These are phyloP conservation scores for Passalora sequoiae DNA, from an alignment of 2,329 filamentous ascomycete species.

Conservation along the genomic window DNA sequence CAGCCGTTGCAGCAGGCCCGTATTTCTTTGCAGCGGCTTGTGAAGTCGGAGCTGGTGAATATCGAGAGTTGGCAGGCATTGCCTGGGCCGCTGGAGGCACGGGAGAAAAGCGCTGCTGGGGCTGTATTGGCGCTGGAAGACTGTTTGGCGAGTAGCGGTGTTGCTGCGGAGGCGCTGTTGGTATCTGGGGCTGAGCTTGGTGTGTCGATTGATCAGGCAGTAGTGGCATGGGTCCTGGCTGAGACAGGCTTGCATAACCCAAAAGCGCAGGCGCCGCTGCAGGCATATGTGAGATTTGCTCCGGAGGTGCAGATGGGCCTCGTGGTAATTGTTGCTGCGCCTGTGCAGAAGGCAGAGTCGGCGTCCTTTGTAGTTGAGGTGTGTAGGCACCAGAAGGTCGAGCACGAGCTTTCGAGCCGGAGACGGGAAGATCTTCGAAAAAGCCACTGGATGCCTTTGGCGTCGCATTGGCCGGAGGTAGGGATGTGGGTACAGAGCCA, in stretches of 20 bases:
- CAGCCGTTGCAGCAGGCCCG: conserved; percentile 33
- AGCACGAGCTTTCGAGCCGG: conserved; percentile 36
- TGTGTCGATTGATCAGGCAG: conserved; percentile 36
- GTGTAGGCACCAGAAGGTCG: conserved; percentile 28
- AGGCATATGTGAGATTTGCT: conserved; percentile 18
- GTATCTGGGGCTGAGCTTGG: conserved; percentile 9
- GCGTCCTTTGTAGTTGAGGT: conserved; percentile 19
- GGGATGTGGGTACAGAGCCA: conserved; percentile 24
- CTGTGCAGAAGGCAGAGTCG: conserved; percentile 13
- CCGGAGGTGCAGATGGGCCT: conserved; percentile 15
- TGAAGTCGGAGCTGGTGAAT: conserved; percentile 54
- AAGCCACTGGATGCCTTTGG: conserved; percentile 38
- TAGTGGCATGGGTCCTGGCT: conserved; percentile 39
- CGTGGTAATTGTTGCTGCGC: conserved; percentile 12
- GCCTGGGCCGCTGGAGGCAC: conserved; percentile 35
- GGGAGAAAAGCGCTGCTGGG: conserved; percentile 22
- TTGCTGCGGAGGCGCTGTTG: conserved; percentile 16
- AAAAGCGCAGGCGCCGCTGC: conserved; percentile 21
- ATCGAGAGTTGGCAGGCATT: conserved; percentile 40
- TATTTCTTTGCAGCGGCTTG: conserved; percentile 36
- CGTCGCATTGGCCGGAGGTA: conserved; percentile 21
- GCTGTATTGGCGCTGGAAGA: conserved; percentile 19
- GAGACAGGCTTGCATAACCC: conserved; percentile 32
- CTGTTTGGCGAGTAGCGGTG: conserved; percentile 26
- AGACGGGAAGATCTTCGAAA: conserved; percentile 46